Evolutionary conservation across 306 rosid species (phyloP).

Genomic region (Cucumis melo): DNA sequence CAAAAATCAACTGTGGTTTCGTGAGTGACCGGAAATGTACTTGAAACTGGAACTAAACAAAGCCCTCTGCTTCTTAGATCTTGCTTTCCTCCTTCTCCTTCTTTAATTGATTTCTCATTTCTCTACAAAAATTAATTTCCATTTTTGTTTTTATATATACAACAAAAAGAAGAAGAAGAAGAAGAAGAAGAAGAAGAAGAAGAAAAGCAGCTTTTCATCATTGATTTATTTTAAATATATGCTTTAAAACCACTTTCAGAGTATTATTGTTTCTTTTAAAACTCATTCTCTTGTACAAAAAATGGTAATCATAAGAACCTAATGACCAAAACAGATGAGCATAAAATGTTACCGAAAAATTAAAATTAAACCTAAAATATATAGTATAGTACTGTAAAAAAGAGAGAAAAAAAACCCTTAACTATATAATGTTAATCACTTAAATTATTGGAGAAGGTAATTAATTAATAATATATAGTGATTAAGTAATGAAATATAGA

Average conservation of each 20-base stretch:
- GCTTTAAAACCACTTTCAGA: neutral
- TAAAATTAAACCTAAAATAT: no score
- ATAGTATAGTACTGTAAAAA: no score
- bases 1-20: conserved; percentile 88
- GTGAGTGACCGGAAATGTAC: conserved; percentile 82
- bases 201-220: no score
- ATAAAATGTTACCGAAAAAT: no score
- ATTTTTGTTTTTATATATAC: no score
- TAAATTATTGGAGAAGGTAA: neutral
- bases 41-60: conserved; percentile 88
- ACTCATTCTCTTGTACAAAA: neutral
- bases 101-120: conserved; percentile 47
- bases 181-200: no score
- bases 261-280: neutral
- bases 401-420: no score
- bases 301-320: no score
- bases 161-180: no score
- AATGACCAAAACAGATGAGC: no score
- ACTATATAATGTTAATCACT: no score
- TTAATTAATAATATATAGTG: neutral
- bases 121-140: conserved; percentile 17
- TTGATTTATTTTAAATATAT: no score
- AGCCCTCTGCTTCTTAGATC: conserved; percentile 91
- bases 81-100: conserved; percentile 56
- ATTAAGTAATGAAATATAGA: neutral